Conservation (phyloP, 352 stramenopile species). For the Pythium myriotylum region DNA sequence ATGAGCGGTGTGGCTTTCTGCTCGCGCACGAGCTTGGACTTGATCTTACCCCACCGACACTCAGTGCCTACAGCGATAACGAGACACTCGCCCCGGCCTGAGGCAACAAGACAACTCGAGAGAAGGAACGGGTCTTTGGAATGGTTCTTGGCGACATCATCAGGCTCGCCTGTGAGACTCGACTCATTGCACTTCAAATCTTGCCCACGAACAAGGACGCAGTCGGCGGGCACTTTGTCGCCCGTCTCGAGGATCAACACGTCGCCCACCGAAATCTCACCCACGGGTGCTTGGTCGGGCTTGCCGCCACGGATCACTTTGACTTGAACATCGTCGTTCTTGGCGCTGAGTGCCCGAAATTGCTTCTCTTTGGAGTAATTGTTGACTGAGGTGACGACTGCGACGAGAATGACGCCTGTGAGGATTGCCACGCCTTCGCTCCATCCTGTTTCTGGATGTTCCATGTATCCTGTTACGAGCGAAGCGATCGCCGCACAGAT, state of each 20-base stretch:
- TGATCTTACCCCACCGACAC: slow-evolving; percentile 91
- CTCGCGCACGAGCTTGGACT: slow-evolving; percentile 87
- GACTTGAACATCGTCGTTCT: slow-evolving; percentile 89
- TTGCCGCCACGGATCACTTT: slow-evolving; percentile 75
- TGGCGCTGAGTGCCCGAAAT: slow-evolving; percentile 82
- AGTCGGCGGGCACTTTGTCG: slow-evolving; percentile 95
- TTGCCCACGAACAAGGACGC: slow-evolving; percentile 89
- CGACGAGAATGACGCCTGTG: slow-evolving; percentile 92
- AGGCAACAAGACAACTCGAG: slow-evolving; percentile 83
- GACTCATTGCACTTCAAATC: slow-evolving; percentile 97
- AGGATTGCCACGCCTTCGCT: slow-evolving; percentile 96
- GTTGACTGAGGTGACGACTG: slow-evolving; percentile 94
- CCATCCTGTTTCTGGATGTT: slow-evolving; percentile 87
- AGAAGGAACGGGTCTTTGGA: slow-evolving; percentile 84
- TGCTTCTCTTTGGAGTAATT: slow-evolving; percentile 96
- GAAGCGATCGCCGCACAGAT: slow-evolving; percentile 88
- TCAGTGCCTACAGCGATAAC: slow-evolving; percentile 83
- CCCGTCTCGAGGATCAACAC: slow-evolving; percentile 93
- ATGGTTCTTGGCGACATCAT: slow-evolving; percentile 88
- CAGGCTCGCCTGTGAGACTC: slow-evolving; percentile 95
- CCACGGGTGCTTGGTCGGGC: slow-evolving; percentile 68
- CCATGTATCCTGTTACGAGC: slow-evolving; percentile 78
- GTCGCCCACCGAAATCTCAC: slow-evolving; percentile 80
- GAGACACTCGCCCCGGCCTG: slow-evolving; percentile 72
- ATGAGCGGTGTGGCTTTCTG: slow-evolving; percentile 92